phyloP scores from a whole-genome alignment of 495 filamentous ascomycete species.

The Talaromyces wortmannii region DNA sequence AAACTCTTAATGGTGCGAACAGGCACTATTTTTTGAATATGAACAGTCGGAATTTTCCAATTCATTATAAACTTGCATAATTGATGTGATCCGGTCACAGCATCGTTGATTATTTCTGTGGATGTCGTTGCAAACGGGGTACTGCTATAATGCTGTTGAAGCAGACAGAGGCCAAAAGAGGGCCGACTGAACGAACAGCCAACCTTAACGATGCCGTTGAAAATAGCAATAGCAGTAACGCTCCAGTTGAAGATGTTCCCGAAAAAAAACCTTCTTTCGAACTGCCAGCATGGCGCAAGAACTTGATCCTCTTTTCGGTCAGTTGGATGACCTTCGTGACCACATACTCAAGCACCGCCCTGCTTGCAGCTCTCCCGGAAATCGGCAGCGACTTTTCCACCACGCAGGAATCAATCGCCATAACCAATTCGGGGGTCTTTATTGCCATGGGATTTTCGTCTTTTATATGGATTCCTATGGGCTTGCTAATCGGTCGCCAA shows the following conservation, averaged over 20 bases:
- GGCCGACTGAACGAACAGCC: not conserved
- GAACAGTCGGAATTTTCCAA: no score
- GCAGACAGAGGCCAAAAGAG: not conserved
- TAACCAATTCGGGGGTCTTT: conserved; percentile 42
- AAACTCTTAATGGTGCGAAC: no score
- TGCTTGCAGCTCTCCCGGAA: conserved; percentile 32
- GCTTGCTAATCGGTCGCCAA: conserved; percentile 24
- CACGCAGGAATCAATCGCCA: conserved; percentile 26
- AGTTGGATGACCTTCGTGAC: conserved; percentile 37
- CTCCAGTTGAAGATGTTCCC: not conserved
- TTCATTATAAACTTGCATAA: no score
- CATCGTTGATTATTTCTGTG: no score
- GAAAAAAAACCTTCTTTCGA: not conserved
- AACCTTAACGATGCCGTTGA: not conserved
- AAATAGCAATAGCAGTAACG: not conserved
- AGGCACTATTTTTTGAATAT: no score
- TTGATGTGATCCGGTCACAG: no score
- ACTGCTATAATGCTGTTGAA: not conserved
- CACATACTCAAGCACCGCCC: conserved; percentile 33
- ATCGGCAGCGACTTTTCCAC: conserved; percentile 32
- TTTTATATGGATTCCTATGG: conserved; percentile 41
- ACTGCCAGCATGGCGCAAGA: conserved; percentile 33
- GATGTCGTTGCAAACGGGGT: not conserved
- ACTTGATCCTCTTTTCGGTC: conserved; percentile 33
- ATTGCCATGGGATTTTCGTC: conserved; percentile 49